Percentiles rank a stretch among this genome's conserved stretches.
phyloP scores from a whole-genome alignment of 495 filamentous ascomycete genomes.

The Letharia lupina region DNA sequence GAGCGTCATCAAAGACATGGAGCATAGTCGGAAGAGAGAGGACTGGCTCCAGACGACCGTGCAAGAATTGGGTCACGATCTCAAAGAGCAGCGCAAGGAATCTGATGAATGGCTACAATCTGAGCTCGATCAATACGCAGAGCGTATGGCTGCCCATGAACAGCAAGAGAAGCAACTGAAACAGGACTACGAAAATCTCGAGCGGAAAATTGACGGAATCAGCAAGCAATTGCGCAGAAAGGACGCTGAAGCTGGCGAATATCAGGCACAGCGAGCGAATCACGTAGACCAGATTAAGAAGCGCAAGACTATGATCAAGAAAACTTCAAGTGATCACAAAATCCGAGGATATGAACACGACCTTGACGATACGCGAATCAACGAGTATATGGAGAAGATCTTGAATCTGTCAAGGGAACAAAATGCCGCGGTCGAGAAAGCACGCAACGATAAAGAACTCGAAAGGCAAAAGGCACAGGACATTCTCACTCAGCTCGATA shows the following conservation, averaged over 20 bases:
- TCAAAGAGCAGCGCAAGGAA: constrained; percentile 69
- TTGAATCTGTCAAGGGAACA: constrained; percentile 69
- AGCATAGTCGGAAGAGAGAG: constrained; percentile 67
- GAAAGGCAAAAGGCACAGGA: constrained; percentile 60
- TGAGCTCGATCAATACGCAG: constrained; percentile 73
- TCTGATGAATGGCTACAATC: constrained; percentile 69
- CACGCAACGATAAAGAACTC: constrained; percentile 60
- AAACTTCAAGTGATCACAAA: constrained; percentile 67
- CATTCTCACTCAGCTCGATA: constrained; percentile 58
- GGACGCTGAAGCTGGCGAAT: constrained; percentile 72
- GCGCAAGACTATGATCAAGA: constrained; percentile 64
- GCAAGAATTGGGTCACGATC: constrained; percentile 55
- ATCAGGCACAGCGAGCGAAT: constrained; percentile 75
- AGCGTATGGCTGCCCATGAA: constrained; percentile 57
- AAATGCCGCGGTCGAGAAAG: constrained; percentile 60
- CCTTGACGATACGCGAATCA: constrained; percentile 62
- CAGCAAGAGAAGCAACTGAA: constrained; percentile 48
- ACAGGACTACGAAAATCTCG: constrained; percentile 50
- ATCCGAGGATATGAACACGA: constrained; percentile 78
- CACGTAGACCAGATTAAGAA: constrained; percentile 69
- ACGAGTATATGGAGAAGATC: constrained; percentile 69
- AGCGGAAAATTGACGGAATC: constrained; percentile 48
- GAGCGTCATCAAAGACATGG: constrained; percentile 58
- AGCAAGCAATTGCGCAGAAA: constrained; percentile 57
- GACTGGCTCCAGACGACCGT: constrained; percentile 54